Evolutionary conservation across 805 yeast species (phyloP).

Genomic region (Starmera caribaea): DNA sequence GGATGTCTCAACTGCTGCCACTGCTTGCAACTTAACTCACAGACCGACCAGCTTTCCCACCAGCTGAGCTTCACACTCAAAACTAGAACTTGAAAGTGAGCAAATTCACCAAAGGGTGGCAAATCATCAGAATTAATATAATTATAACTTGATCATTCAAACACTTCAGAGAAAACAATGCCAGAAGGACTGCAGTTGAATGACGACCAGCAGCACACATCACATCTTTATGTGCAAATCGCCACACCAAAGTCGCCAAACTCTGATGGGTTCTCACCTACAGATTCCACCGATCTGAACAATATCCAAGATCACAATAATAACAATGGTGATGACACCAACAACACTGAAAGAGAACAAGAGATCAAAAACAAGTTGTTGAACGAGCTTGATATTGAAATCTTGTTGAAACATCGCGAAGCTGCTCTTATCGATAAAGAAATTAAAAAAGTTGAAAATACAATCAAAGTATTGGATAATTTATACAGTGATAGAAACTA

Average conservation of each 20-base stretch:
- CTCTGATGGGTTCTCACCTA: conserved; percentile 23
- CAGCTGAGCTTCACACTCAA: too few species aligned
- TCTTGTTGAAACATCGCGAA: conserved; percentile 51
- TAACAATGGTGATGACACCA: too few species aligned
- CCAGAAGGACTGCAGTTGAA: neutral
- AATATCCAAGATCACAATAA: too few species aligned
- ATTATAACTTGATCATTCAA: too few species aligned
- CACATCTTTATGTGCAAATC: conserved; percentile 21
- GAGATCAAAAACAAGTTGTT: conserved; percentile 23
- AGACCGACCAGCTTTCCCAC: too few species aligned
- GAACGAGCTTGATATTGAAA: conserved; percentile 50
- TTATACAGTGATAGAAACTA: conserved; percentile 25
- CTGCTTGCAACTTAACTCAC: too few species aligned
- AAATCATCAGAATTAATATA: too few species aligned
- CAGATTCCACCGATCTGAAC: conserved; percentile 6
- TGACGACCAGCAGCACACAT: neutral
- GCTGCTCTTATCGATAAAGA: conserved; percentile 40
- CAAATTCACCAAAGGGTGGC: too few species aligned
- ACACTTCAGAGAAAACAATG: too few species aligned
- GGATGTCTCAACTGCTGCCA: too few species aligned
- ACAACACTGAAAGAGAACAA: conserved; percentile 1
- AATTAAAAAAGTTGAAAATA: conserved; percentile 47
- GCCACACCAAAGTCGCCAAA: conserved; percentile 36
- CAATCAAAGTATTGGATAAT: conserved; percentile 40
- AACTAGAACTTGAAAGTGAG: too few species aligned